Conservation (phyloP, 805 yeast genomes). For the Blastobotrys peoriensis region DNA sequence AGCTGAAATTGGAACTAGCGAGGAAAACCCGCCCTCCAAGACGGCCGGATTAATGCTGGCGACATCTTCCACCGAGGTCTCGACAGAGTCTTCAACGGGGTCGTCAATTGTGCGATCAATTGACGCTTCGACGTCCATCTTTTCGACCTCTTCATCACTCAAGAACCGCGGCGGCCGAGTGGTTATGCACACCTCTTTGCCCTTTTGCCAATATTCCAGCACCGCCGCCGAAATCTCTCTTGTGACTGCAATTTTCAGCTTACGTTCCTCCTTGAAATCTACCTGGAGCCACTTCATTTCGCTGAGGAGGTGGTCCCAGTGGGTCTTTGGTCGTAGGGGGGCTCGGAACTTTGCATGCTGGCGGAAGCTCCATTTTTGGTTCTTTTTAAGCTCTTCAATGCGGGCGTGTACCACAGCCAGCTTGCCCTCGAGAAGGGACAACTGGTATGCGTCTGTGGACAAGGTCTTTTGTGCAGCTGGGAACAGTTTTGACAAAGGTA, state of each 20-base stretch:
- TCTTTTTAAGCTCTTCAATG: slow-evolving; percentile 84
- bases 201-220: slow-evolving; percentile 70
- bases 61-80: neutral
- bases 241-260: slow-evolving; percentile 66
- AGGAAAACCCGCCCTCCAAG: neutral
- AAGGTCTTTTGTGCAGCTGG: slow-evolving; percentile 83
- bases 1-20: slow-evolving; percentile 1
- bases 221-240: slow-evolving; percentile 65
- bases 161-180: slow-evolving; percentile 39
- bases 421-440: slow-evolving; percentile 83
- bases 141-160: slow-evolving; percentile 14
- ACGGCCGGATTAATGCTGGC: neutral
- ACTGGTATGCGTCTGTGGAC: slow-evolving; percentile 78
- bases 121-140: slow-evolving; percentile 11
- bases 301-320: slow-evolving; percentile 66
- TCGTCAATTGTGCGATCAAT: slow-evolving; percentile 4
- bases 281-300: slow-evolving; percentile 83
- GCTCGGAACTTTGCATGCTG: slow-evolving; percentile 72
- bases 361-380: slow-evolving; percentile 83
- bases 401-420: slow-evolving; percentile 84
- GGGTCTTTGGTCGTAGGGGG: slow-evolving; percentile 51
- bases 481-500: slow-evolving; percentile 74
- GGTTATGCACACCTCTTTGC: slow-evolving; percentile 56
- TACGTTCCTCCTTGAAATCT: slow-evolving; percentile 66
- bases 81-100: slow-evolving; percentile 6